Evolutionary conservation across 306 rosid species (phyloP).

Genomic region (Castanopsis chinensis): DNA sequence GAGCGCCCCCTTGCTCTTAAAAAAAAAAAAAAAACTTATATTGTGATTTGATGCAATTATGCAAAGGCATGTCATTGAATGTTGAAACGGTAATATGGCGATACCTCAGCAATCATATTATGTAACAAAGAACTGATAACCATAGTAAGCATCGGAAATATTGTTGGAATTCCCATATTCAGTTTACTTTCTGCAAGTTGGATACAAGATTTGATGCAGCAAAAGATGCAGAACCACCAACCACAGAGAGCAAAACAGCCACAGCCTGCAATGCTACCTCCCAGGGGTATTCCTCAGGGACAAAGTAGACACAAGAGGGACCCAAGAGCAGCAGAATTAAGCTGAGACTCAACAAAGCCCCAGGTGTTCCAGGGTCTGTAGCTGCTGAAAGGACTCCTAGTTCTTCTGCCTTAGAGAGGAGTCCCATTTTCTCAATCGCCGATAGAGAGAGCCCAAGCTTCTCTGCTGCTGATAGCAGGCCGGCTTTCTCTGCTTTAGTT

Average conservation of each 20-base stretch:
- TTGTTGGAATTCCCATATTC: conserved; percentile 5
- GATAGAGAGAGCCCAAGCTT: conserved; percentile 76
- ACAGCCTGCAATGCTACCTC: conserved; percentile 50
- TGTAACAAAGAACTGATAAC: background rate
- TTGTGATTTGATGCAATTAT: no score
- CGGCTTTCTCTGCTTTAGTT: conserved; percentile 94
- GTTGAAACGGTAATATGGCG: no score
- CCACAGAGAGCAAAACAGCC: conserved; percentile 49
- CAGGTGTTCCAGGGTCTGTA: conserved; percentile 84
- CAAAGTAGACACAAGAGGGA: conserved; percentile 66
- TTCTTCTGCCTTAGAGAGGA: conserved; percentile 92
- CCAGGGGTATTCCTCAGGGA: conserved; percentile 75
- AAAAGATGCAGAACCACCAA: conserved; percentile 81
- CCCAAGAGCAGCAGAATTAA: conserved; percentile 66
- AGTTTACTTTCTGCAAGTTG: conserved; percentile 64
- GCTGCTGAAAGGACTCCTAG: conserved; percentile 86
- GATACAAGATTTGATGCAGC: conserved; percentile 88
- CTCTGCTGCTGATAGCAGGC: conserved; percentile 87
- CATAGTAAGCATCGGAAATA: background rate
- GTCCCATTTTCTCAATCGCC: conserved; percentile 70
- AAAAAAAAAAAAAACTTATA: background rate
- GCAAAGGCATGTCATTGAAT: no score
- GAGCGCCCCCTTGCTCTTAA: no score
- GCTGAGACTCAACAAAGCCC: conserved; percentile 57
- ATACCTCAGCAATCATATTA: background rate